Evolutionary conservation across 148 eudicot genomes (phyloP), one percentile per base, ranked within the genome.

Genomic region (Amaranthus palmeri): DNA sequence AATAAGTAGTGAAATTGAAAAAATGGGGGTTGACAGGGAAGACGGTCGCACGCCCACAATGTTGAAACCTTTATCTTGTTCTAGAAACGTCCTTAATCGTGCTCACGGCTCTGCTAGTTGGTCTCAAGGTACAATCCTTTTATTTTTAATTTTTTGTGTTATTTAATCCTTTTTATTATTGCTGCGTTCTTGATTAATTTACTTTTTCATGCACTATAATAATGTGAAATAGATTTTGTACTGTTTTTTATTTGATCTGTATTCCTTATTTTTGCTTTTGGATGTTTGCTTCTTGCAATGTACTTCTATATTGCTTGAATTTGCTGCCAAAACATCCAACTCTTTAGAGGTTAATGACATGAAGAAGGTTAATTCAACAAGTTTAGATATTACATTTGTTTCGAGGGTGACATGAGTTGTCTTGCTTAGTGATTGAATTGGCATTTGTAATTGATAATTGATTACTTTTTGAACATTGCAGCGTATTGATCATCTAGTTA

Each of bases 31-130:
- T 25, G 36, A 25, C 36, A 25, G 36, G 36, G 36, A 9, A 48
- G 95, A 89, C 80, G 92, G 92, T 8, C 90, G 98, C 3, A 81
- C 85, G 6, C 72, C 89, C 13, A 89, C 84, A 61, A 95, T 91
- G 70, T 69, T 91, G 81, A 82, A 97, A 76, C 92, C 92, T 2
- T 74, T 93, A 4, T 80, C 83, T 71, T 93, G 91, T 75, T 76
- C 89, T 49, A 82, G 88, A 50, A 81, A 43, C 47, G 51, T 84
- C 48, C 90, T 91, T 41, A 82, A 84, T 72, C 97, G 96, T 69
- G 92, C 97, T 73, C 92, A 93, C 78, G 98, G 97, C 77, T 93
- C 98, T 74, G 95, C 95, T 53, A 87, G 80, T 69, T 91, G 96
- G 90, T 84, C 86, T 70, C 98, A 93, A 84, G 98, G 98, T 88